A percentile compares a stretch with the other conserved stretches of the same genome.
Conservation (phyloP, 768 basidiomycete genomes). For the Melanogaster broomeanus region DNA sequence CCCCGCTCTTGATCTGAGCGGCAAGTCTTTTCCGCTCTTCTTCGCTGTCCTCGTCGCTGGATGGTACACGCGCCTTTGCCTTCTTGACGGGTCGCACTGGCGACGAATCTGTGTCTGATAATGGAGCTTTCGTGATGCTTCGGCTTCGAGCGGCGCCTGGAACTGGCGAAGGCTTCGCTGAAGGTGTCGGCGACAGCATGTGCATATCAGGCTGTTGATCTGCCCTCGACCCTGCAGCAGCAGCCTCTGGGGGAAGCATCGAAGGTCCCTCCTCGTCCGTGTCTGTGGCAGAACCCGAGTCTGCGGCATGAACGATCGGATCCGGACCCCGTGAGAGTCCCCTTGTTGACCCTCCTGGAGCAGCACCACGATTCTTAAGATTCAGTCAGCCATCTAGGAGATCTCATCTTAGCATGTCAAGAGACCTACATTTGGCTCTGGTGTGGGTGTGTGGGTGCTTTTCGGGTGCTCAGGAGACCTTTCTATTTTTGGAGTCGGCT, state of each 20-base stretch:
- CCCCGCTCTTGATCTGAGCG: conserved; percentile 42
- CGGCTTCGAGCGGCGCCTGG: conserved; percentile 21
- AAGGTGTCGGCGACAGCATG: conserved; percentile 23
- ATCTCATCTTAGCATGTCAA: conserved; percentile 5
- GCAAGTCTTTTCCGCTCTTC: conserved; percentile 46
- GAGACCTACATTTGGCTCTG: conserved; percentile 22
- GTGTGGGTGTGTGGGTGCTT: conserved; percentile 3
- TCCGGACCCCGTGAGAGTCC: conserved; percentile 7
- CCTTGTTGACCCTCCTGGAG: conserved; percentile 3
- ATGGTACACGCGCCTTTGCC: conserved; percentile 36
- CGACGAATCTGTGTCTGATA: conserved; percentile 53
- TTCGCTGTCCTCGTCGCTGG: conserved; percentile 63
- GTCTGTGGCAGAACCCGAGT: conserved; percentile 31
- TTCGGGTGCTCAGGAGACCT: conserved; percentile 3
- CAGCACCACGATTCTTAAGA: conserved; percentile 15
- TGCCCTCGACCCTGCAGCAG: background rate
- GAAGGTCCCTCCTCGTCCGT: conserved; percentile 15
- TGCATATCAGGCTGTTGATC: conserved; percentile 15
- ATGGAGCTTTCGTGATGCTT: conserved; percentile 23
- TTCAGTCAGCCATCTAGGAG: conserved; percentile 7
- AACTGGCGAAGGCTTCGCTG: conserved; percentile 9
- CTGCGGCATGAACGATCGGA: conserved; percentile 11
- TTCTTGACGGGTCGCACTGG: conserved; percentile 53
- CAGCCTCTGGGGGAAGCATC: conserved; percentile 1
- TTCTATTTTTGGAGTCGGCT: conserved; percentile 16